phyloP scores from a whole-genome alignment of 2,329 filamentous ascomycete species.

The Coniochaeta sp. region DNA sequence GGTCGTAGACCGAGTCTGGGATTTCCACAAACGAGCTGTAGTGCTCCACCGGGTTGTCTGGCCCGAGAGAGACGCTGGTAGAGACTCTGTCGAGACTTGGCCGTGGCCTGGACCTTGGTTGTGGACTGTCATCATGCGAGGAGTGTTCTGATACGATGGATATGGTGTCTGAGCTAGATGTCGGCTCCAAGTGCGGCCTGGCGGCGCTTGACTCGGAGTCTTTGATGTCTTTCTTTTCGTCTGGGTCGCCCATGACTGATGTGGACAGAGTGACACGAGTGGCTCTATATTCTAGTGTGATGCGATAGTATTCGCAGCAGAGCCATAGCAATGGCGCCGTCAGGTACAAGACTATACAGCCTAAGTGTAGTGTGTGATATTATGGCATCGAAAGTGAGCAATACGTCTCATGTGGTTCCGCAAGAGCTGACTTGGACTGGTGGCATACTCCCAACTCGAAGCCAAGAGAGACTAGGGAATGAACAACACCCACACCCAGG shows the following conservation, averaged over 20 bases:
- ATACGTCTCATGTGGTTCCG: neutral
- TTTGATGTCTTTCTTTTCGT: neutral
- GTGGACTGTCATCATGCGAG: neutral
- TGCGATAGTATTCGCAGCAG: neutral
- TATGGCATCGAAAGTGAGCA: neutral
- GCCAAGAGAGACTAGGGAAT: neutral
- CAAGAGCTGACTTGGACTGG: neutral
- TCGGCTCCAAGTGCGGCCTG: neutral
- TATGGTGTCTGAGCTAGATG: neutral
- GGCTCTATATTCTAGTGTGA: neutral
- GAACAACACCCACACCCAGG: neutral
- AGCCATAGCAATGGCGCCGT: neutral
- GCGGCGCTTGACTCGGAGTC: neutral
- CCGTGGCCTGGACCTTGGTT: neutral
- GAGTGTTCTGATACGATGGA: neutral
- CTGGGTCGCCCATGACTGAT: neutral
- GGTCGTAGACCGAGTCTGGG: slow-evolving; percentile 55
- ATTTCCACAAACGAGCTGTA: slow-evolving; percentile 25
- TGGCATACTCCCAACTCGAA: neutral
- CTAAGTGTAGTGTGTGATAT: neutral
- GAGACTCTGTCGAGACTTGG: neutral
- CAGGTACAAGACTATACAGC: neutral
- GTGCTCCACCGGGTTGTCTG: slow-evolving; percentile 18
- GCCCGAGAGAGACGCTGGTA: slow-evolving; percentile 15
- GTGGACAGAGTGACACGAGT: neutral